A percentile compares a stretch with the other conserved stretches of the same genome.
Conservation (phyloP, 1,284 basidiomycete genomes). For the Pterulicium gracile region DNA sequence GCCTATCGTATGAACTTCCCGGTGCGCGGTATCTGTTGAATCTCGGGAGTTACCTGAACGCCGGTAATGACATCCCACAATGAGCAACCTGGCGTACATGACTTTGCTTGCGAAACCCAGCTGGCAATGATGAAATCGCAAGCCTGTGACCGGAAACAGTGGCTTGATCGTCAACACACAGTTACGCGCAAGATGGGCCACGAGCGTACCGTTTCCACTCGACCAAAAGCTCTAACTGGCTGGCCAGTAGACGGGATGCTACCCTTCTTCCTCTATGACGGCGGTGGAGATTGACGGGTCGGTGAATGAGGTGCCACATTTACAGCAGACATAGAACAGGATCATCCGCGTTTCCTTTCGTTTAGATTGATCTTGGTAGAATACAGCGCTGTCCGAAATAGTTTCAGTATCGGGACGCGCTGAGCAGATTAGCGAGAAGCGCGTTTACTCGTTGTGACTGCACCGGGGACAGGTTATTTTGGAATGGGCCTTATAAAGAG, state of each 20-base stretch:
- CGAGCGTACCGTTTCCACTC: no score
- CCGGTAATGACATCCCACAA: no score
- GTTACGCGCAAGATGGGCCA: no score
- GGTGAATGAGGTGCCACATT: constrained; percentile 70
- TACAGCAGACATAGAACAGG: constrained; percentile 86
- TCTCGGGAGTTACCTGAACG: no score
- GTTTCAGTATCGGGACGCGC: constrained; percentile 4
- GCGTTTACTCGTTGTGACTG: constrained; percentile 59
- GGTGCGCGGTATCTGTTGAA: no score
- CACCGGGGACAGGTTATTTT: constrained; percentile 64
- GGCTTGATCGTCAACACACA: no score
- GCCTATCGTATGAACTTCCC: no score
- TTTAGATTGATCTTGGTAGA: constrained; percentile 92
- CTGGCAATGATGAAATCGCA: no score
- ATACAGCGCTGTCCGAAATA: constrained; percentile 57
- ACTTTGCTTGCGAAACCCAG: no score
- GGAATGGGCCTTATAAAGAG: constrained; percentile 48
- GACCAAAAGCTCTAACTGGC: no score
- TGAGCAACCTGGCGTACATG: no score
- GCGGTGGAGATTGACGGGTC: constrained; percentile 45
- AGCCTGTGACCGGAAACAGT: no score
- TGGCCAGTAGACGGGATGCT: not conserved
- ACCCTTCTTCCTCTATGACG: constrained; percentile 5
- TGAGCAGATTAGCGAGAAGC: constrained; percentile 1
- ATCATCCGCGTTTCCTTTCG: constrained; percentile 89